Evolutionary conservation across 805 yeast genomes (phyloP).

Genomic region (Huiozyma sinensis): DNA sequence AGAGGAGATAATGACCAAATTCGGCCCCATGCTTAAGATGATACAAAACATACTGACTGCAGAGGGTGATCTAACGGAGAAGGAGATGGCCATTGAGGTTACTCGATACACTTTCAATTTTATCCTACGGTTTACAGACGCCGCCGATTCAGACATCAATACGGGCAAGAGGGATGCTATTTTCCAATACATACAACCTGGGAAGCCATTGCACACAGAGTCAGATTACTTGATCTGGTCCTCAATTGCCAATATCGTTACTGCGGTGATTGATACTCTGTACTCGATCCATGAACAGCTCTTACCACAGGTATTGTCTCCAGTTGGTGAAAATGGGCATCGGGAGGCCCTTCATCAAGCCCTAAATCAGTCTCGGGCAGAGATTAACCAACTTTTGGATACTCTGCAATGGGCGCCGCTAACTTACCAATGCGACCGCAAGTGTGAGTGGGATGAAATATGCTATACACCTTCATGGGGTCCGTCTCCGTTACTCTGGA

Average conservation of each 20-base stretch:
- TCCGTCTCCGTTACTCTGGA: conserved; percentile 43
- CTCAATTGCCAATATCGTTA: conserved; percentile 33
- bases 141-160: conserved; percentile 9
- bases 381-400: conserved; percentile 16
- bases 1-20: conserved; percentile 39
- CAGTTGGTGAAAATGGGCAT: conserved; percentile 13
- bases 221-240: conserved; percentile 42
- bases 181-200: conserved; percentile 39
- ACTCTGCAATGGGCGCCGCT: conserved; percentile 33
- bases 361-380: conserved; percentile 7
- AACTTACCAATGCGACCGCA: conserved; percentile 32
- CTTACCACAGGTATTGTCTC: conserved; percentile 1
- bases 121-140: conserved; percentile 33
- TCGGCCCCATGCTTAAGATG: conserved; percentile 37
- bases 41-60: conserved; percentile 31
- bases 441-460: conserved; percentile 37
- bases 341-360: neutral
- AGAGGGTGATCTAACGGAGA: conserved; percentile 6
- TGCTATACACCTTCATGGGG: conserved; percentile 56
- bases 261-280: conserved; percentile 29
- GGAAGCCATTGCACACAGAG: conserved; percentile 28
- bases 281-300: conserved; percentile 29
- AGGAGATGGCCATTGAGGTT: conserved; percentile 24
- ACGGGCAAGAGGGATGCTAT: conserved; percentile 31
- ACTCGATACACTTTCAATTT: conserved; percentile 35